Evolutionary conservation across 148 eudicot genomes (phyloP).

Genomic region (Oxyria digyna): DNA sequence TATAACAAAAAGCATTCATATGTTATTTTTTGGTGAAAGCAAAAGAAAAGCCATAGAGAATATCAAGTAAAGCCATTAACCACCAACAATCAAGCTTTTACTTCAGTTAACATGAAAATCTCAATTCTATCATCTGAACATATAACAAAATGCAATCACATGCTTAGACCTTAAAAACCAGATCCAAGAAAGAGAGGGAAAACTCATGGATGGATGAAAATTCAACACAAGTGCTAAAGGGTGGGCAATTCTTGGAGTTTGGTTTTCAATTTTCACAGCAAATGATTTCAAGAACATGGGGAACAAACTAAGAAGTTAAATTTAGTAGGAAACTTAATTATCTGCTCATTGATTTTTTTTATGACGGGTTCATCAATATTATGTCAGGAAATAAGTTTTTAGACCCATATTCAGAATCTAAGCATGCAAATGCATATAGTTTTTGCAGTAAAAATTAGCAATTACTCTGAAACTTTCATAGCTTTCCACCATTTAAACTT

Average conservation of each 20-base stretch:
- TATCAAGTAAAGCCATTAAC: background rate
- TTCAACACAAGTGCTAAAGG: background rate
- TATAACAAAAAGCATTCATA: background rate
- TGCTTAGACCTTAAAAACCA: background rate
- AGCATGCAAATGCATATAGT: background rate
- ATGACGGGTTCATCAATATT: too few relatives aligned
- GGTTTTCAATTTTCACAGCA: background rate
- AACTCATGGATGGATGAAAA: background rate
- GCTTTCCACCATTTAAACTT: background rate
- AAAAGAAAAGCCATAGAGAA: background rate
- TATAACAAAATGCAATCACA: background rate
- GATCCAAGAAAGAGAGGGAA: too few relatives aligned
- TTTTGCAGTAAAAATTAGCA: background rate
- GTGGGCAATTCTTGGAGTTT: background rate
- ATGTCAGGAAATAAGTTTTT: too few relatives aligned
- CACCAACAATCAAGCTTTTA: background rate
- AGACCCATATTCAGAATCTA: background rate
- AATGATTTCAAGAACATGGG: background rate
- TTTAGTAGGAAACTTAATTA: background rate
- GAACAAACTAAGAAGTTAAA: background rate
- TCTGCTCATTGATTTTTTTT: too few relatives aligned
- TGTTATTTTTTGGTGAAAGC: background rate
- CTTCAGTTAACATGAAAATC: background rate
- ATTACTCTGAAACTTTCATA: background rate
- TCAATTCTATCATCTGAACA: background rate